Evolutionary conservation across 129 eudicot genomes (phyloP).

Genomic region (Oenanthe sinensis): DNA sequence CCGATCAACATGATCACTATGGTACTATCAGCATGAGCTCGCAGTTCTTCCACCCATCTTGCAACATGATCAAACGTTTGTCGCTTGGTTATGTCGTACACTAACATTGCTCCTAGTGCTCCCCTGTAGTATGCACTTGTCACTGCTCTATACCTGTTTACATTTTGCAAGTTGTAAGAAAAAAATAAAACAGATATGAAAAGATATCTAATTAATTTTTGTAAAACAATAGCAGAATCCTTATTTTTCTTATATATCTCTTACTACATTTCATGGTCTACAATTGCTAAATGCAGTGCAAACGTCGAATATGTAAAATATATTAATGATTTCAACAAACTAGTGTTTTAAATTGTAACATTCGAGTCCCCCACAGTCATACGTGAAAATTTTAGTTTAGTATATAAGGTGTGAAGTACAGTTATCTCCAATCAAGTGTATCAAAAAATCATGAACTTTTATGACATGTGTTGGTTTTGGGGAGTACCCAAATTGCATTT

Average conservation of each 20-base stretch:
- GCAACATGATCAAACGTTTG: constrained; percentile 65
- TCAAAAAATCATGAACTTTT: too few relatives aligned
- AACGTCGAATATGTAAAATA: not conserved
- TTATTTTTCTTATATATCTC: too few relatives aligned
- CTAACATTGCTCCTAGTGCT: constrained; percentile 78
- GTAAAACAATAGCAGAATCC: too few relatives aligned
- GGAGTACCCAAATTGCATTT: too few relatives aligned
- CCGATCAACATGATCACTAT: constrained; percentile 66
- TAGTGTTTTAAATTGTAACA: not conserved
- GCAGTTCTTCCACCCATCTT: constrained; percentile 81
- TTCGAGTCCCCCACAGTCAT: too few relatives aligned
- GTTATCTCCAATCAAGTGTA: too few relatives aligned
- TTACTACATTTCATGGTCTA: not conserved
- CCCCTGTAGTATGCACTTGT: constrained; percentile 93
- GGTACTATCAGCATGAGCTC: constrained; percentile 61
- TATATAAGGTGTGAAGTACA: too few relatives aligned
- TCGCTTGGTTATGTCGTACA: constrained; percentile 72
- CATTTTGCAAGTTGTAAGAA: not conserved
- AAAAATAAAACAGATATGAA: not conserved
- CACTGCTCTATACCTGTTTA: constrained; percentile 68
- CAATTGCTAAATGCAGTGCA: not conserved
- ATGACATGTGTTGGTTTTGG: too few relatives aligned
- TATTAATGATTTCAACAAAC: not conserved
- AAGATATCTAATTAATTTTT: not conserved
- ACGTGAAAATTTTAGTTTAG: too few relatives aligned